Base-by-base conservation (phyloP, 371 early-diverging fungal genomes). In the Circinella umbellata region DNA sequence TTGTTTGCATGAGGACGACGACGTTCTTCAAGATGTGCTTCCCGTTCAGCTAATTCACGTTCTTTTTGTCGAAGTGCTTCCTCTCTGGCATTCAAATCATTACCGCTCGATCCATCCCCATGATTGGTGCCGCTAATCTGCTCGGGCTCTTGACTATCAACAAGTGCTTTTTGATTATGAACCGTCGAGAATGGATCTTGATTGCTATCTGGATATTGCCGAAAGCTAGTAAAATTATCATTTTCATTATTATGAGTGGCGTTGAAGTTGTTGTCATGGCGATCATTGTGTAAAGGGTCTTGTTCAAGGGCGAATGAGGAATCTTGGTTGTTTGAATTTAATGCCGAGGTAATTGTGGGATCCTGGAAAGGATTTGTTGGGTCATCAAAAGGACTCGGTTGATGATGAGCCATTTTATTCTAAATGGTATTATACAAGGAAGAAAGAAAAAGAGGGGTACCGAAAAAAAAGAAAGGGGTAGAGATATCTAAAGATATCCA, bases 1-100 rank as follows among this genome's bases (percentile, higher is more conserved):
- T 94, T 95, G 78, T 93, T 93, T 62, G 92, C 89, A 1, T 85
- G 85, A 37, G 74, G 77, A 27, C 77, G 81, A 70, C 83, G 83
- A 57, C 87, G 87, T 37, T 79, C 67, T 54, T 78, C 75, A n/a
- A 91, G 80, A 17, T 79, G 84, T 61, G 84, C 78, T 76, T 92
- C 93, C 59, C 92, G 86, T 4, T 85, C 88, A 4, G 87, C 89
- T 20, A 93, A 79, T 51, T 88, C 90, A 37, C 85, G 84, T 73
- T 92, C 92, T 61, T 90, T 82, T 64, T 82, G 81, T 53, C 82
- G 76, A 53, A 93, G 77, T 38, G 91, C 91, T 64, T 85, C 88
- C 69, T 93, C 92, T 54, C 86, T 64, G 10, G 74, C 73, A 38
- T 61, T 61, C 0, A 69, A 34, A 6, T 79, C 75, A 27, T 27